These are phyloP conservation scores for Pterocarpus santalinus DNA, from an alignment of 306 rosid genomes.

Conservation along the genomic window DNA sequence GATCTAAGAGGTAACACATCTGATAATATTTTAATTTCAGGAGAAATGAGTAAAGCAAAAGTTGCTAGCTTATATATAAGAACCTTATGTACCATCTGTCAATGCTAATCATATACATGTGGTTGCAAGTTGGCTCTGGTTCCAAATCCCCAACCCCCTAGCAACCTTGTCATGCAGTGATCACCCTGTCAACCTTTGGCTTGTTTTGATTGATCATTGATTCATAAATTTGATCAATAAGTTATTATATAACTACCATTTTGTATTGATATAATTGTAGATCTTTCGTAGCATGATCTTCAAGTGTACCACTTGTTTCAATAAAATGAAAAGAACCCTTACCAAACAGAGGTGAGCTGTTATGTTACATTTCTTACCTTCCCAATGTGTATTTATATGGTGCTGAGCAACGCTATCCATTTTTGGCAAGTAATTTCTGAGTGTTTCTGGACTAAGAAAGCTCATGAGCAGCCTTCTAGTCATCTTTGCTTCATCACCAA, in stretches of 20 bases:
- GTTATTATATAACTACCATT: background rate
- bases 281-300: background rate
- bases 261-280: background rate
- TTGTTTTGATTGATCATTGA: background rate
- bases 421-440: conserved; percentile 52
- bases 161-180: background rate
- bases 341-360: background rate
- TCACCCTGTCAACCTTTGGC: background rate
- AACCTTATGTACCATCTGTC: no score
- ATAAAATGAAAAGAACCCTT: no score
- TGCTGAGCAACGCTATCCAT: conserved; percentile 55
- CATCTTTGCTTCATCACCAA: conserved; percentile 59
- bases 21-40: no score
- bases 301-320: background rate
- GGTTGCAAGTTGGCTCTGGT: no score
- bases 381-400: conserved; percentile 54
- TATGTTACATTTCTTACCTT: conserved; percentile 43
- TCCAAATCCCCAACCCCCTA: background rate
- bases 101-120: no score
- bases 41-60: no score
- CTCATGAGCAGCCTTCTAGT: conserved; percentile 47
- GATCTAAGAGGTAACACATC: no score
- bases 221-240: conserved; percentile 10
- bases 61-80: no score
- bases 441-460: conserved; percentile 58